Conservation (phyloP, 305 asterid species). For the Solanum chacoense region DNA sequence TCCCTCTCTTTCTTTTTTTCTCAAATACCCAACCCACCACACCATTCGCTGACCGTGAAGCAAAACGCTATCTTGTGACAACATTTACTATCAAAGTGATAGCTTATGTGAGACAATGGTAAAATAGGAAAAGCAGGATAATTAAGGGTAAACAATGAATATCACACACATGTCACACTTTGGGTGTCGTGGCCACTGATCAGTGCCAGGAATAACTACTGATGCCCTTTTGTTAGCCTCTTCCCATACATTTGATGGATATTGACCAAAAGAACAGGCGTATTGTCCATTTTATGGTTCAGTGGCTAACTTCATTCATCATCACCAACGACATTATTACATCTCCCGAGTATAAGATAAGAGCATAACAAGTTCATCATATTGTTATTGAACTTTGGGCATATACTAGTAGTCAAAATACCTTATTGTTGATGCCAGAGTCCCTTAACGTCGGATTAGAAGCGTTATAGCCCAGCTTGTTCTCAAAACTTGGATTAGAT, state of each 20-base stretch:
- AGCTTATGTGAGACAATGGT: not conserved
- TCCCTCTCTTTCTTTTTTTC: not conserved
- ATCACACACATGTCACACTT: not conserved
- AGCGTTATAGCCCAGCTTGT: constrained; percentile 21
- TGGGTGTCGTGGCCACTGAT: not conserved
- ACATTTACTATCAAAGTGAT: not conserved
- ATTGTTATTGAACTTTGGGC: not conserved
- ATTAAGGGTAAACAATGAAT: not conserved
- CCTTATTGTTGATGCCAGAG: constrained; percentile 82
- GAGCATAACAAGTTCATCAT: not conserved
- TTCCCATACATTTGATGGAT: not conserved
- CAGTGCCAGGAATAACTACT: not conserved
- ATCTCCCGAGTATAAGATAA: not conserved
- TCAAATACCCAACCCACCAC: not conserved
- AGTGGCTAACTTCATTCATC: not conserved
- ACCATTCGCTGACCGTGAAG: not conserved
- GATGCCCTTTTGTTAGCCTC: not conserved
- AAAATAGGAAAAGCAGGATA: not conserved
- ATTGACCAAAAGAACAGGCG: not conserved
- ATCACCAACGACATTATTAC: not conserved
- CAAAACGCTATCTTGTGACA: not conserved
- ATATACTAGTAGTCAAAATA: constrained; percentile 5
- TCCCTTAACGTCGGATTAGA: constrained; percentile 37
- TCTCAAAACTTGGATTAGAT: constrained; percentile 20
- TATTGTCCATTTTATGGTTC: not conserved